phyloP scores from a whole-genome alignment of 768 basidiomycete species.

The Tremella mesenterica region DNA sequence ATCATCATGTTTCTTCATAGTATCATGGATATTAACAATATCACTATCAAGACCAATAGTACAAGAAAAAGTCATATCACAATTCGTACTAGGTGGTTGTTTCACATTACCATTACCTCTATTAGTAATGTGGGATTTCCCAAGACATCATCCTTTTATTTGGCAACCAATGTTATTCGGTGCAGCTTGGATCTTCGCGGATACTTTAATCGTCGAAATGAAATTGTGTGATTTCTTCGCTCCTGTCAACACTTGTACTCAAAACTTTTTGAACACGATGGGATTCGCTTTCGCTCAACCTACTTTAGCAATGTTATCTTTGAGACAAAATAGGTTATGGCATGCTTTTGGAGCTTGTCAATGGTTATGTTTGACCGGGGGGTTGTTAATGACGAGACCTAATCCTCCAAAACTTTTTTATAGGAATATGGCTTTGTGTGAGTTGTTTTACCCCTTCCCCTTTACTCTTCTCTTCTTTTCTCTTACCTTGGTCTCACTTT shows the following conservation, averaged over 20 bases:
- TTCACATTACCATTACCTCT: slow-evolving; percentile 34
- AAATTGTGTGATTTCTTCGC: slow-evolving; percentile 33
- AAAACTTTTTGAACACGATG: slow-evolving; percentile 43
- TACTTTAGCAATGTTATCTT: slow-evolving; percentile 43
- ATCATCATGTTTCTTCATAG: slow-evolving; percentile 29
- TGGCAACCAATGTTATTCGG: slow-evolving; percentile 37
- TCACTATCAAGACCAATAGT: slow-evolving; percentile 19
- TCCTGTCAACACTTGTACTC: slow-evolving; percentile 24
- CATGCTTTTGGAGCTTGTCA: slow-evolving; percentile 31
- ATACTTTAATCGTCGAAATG: slow-evolving; percentile 37
- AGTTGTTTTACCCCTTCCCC: slow-evolving; percentile 6
- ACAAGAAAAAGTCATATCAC: slow-evolving; percentile 18
- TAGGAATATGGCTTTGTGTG: slow-evolving; percentile 45
- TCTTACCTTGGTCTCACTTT: too few species aligned
- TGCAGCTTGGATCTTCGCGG: slow-evolving; percentile 34
- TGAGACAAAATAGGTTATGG: slow-evolving; percentile 41
- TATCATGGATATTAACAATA: slow-evolving; percentile 35
- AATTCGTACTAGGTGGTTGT: too few species aligned
- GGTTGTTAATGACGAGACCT: slow-evolving; percentile 29
- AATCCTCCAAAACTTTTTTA: slow-evolving; percentile 44
- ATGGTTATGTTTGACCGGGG: slow-evolving; percentile 38
- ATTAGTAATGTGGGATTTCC: slow-evolving; percentile 34
- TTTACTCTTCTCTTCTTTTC: too few species aligned
- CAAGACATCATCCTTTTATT: slow-evolving; percentile 18
- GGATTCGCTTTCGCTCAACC: slow-evolving; percentile 39